Evolutionary conservation across 2,329 filamentous ascomycete species (phyloP).

Genomic region (Epichloe elymi): DNA sequence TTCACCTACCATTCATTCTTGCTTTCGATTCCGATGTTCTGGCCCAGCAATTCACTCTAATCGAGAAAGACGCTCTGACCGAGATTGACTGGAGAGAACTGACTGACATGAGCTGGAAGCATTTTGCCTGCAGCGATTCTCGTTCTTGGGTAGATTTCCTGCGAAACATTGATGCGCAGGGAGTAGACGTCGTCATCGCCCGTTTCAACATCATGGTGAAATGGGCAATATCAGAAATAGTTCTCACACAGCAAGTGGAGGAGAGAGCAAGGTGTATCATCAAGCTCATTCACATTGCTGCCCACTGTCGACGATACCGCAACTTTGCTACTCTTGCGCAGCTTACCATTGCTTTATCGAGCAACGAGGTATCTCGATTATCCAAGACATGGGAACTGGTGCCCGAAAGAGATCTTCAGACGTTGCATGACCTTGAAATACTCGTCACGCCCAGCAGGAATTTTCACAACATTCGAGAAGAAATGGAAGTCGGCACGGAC

Average conservation of each 20-base stretch:
- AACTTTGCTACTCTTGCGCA: slow-evolving; percentile 81
- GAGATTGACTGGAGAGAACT: slow-evolving; percentile 84
- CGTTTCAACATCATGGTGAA: slow-evolving; percentile 84
- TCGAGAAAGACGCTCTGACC: slow-evolving; percentile 74
- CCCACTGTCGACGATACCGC: slow-evolving; percentile 59
- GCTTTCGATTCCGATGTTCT: slow-evolving; percentile 68
- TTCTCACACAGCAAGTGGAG: slow-evolving; percentile 57
- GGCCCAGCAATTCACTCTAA: slow-evolving; percentile 72
- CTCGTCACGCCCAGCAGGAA: slow-evolving; percentile 68
- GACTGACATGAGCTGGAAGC: slow-evolving; percentile 72
- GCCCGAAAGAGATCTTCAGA: slow-evolving; percentile 49
- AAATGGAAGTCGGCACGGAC: slow-evolving; percentile 61
- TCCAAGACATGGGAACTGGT: slow-evolving; percentile 60
- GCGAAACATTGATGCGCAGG: slow-evolving; percentile 55
- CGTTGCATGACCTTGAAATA: slow-evolving; percentile 54
- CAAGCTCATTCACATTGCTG: slow-evolving; percentile 72
- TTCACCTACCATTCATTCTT: slow-evolving; percentile 67
- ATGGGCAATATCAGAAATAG: slow-evolving; percentile 69
- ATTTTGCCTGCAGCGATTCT: slow-evolving; percentile 48
- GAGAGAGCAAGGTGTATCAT: slow-evolving; percentile 66
- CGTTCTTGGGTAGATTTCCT: slow-evolving; percentile 76
- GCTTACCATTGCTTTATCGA: slow-evolving; percentile 63
- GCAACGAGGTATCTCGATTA: slow-evolving; percentile 56
- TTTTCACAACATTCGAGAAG: slow-evolving; percentile 61
- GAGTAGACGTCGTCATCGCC: slow-evolving; percentile 72